Base-by-base conservation (phyloP, 2,329 filamentous ascomycete species). In the Exserohilum turcica region DNA sequence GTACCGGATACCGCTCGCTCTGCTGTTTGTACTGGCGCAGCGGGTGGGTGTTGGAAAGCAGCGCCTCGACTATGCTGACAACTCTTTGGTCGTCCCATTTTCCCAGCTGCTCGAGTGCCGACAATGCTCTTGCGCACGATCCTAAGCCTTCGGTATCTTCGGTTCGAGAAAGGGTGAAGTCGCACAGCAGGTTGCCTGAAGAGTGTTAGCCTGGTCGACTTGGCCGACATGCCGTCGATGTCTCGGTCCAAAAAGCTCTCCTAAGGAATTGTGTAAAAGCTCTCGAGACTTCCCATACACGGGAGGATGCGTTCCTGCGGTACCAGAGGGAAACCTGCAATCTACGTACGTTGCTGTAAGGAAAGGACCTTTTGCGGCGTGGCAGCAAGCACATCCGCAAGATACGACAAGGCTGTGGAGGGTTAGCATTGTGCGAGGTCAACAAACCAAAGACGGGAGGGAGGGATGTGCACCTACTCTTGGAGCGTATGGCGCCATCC, bases 141-240 rank as follows among this genome's bases (percentile, higher is more conserved):
- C 82, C 85, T 77, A 80, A 68, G 42, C 78, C 78, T 61, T 79
- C 78, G 39, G 64, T 67, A 64, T 80, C 79, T 65, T 86, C 81
- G 56, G 88, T 82, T 19, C 86, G 81, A 60, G 86, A 85, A 52
- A 86, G 81, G 35, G 87, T 79, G 71, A 89, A 89, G 48, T 84
- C 82, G 60, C 81, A 84, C 38, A 89, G 75, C 15, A 88, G 68
- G 47, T 76, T 75, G 58, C 85, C 69, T 84, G 73, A 9, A n/a
- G 13, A 32, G 12, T 32, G 38, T 54, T 40, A 56, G 49, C 29
- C 16, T 8, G 12, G 5, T 15, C 10, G 1, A 36, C 12, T 15
- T 28, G 12, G 15, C 19, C 6, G 10, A 35, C 28, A 15, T 28
- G 24, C 38, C 38, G 9, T 42, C 9, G 1, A 29, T 15, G 18